Conservation (phyloP, 1,284 basidiomycete species). For the Irpex sp. region DNA sequence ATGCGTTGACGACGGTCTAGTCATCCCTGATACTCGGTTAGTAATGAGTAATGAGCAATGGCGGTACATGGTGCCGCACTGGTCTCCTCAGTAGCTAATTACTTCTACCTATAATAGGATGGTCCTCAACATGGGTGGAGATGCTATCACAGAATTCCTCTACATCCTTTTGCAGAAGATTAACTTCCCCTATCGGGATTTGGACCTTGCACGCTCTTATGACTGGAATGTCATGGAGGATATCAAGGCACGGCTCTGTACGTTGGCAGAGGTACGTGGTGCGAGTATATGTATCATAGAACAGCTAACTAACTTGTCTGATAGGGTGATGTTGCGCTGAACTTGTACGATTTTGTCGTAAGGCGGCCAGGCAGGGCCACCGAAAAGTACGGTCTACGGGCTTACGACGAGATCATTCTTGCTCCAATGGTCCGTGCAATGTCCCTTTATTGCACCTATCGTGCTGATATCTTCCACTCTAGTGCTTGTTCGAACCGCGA, state of each 20-base stretch:
- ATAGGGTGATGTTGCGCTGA: conserved; percentile 83
- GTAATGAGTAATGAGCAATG: conserved; percentile 16
- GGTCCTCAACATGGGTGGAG: conserved; percentile 84
- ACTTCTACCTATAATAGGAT: conserved; percentile 48
- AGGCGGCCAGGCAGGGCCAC: conserved; percentile 74
- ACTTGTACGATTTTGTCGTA: conserved; percentile 87
- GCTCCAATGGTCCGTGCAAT: conserved; percentile 75
- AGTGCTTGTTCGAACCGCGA: conserved; percentile 92
- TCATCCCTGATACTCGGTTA: conserved; percentile 86
- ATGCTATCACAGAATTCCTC: conserved; percentile 91
- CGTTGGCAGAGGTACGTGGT: conserved; percentile 73
- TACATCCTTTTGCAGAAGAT: conserved; percentile 79
- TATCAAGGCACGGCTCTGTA: conserved; percentile 80
- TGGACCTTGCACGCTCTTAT: conserved; percentile 72
- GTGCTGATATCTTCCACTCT: conserved; percentile 4
- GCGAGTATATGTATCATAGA: neutral
- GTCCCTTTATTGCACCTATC: conserved; percentile 13
- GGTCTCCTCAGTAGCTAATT: neutral
- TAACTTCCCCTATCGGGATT: conserved; percentile 84
- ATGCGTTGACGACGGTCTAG: conserved; percentile 93
- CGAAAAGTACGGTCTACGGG: conserved; percentile 86
- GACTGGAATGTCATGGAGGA: conserved; percentile 91
- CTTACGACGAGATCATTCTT: conserved; percentile 95
- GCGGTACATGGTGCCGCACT: too few species aligned
- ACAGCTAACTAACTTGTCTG: too few species aligned